phyloP scores from a whole-genome alignment of 345 rosid genomes.

The Nasturtium officinale region DNA sequence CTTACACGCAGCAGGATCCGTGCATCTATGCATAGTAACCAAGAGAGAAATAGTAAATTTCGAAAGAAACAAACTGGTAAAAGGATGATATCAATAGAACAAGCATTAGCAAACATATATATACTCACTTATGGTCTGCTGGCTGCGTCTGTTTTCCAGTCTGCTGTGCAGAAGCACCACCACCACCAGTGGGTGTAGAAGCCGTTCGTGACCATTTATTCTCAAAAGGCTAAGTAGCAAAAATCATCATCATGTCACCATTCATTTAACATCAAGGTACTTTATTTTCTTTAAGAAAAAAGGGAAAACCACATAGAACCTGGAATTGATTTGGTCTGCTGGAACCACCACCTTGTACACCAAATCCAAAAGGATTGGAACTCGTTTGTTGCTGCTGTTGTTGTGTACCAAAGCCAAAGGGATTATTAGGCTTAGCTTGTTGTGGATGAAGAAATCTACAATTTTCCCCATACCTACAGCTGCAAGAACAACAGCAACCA shows the following conservation, averaged over 20 bases:
- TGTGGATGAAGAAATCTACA: slow-evolving; percentile 71
- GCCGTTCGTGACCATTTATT: slow-evolving; percentile 73
- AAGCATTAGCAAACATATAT: slow-evolving; percentile 11
- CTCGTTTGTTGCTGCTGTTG: slow-evolving; percentile 50
- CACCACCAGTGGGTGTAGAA: slow-evolving; percentile 39
- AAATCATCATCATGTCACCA: slow-evolving; percentile 23
- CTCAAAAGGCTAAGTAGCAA: slow-evolving; percentile 60
- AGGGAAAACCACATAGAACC: slow-evolving; percentile 46
- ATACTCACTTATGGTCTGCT: slow-evolving; percentile 64
- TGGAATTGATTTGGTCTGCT: slow-evolving; percentile 62
- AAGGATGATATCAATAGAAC: not conserved
- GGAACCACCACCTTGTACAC: slow-evolving; percentile 52
- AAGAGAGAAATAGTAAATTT: not conserved
- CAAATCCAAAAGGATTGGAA: slow-evolving; percentile 74
- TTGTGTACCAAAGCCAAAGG: slow-evolving; percentile 63
- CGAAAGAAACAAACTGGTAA: slow-evolving; percentile 21
- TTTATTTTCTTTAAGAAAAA: slow-evolving; percentile 8
- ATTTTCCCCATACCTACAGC: slow-evolving; percentile 77
- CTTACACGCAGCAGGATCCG: slow-evolving; percentile 78
- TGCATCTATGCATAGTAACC: slow-evolving; percentile 57
- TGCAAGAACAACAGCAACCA: slow-evolving; percentile 46
- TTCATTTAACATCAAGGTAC: not conserved
- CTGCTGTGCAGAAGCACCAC: slow-evolving; percentile 52
- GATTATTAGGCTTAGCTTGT: slow-evolving; percentile 52
- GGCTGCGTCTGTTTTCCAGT: slow-evolving; percentile 56